Conservation (phyloP, 2,329 filamentous ascomycete species). For the Mycosphaerella arachidis region DNA sequence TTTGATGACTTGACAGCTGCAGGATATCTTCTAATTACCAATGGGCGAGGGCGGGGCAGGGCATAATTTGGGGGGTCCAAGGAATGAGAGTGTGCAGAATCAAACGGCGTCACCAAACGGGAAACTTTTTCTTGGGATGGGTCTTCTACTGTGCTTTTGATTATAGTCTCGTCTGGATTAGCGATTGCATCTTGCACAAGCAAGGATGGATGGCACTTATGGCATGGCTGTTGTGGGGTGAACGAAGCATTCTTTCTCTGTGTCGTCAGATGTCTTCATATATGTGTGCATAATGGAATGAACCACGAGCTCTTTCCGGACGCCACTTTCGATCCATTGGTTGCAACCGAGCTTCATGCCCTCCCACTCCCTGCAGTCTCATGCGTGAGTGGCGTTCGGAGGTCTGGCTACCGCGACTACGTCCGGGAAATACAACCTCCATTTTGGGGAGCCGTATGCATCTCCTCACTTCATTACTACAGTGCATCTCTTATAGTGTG, state of each 20-base stretch:
- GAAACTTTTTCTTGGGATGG: constrained; percentile 6
- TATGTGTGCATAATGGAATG: constrained; percentile 7
- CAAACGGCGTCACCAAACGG: constrained; percentile 1
- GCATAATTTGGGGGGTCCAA: background rate
- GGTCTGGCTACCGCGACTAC: background rate
- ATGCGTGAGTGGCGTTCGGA: background rate
- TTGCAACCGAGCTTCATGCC: background rate
- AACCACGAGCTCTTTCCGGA: background rate
- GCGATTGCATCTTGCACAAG: constrained; percentile 21
- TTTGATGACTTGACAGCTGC: constrained; percentile 3
- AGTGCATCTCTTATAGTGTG: background rate
- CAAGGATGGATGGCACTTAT: constrained; percentile 8
- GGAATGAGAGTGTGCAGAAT: background rate
- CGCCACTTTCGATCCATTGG: background rate
- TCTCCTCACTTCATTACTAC: background rate
- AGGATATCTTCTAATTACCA: constrained; percentile 19
- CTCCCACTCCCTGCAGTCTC: background rate
- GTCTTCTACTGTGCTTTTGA: constrained; percentile 13
- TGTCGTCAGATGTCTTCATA: background rate
- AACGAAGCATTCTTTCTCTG: background rate
- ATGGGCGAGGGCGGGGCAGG: constrained; percentile 4
- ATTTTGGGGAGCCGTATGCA: too few relatives aligned
- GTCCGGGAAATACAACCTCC: too few relatives aligned
- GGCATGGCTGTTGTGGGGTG: background rate
- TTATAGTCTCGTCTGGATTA: constrained; percentile 21